Evolutionary conservation across 116 monocot genomes (phyloP).

Genomic region (Cymodocea nodosa): DNA sequence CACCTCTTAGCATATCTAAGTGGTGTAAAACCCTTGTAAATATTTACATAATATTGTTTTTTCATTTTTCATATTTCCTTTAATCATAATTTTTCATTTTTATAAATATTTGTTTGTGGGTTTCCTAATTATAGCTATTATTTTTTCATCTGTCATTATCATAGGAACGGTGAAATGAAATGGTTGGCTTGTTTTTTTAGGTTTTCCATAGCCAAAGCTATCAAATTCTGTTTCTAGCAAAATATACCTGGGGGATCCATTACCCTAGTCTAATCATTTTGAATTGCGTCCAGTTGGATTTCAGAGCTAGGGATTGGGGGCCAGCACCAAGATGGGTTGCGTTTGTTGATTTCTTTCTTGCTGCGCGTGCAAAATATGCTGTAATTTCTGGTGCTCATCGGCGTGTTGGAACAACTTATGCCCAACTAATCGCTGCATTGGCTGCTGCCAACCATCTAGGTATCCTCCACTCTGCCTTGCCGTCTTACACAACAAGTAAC

Average conservation of each 20-base stretch:
- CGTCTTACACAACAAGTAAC: neutral
- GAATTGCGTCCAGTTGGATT: constrained; percentile 20
- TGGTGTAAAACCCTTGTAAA: no score
- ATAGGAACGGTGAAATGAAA: no score
- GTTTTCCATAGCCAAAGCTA: no score
- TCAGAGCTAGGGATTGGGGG: constrained; percentile 89
- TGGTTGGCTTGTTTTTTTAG: no score
- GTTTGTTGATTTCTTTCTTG: constrained; percentile 95
- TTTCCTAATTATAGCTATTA: no score
- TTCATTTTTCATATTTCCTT: no score
- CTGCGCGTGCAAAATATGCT: constrained; percentile 75
- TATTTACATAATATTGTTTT: no score
- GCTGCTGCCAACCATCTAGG: constrained; percentile 65
- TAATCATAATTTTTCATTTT: no score
- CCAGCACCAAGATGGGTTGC: constrained; percentile 98
- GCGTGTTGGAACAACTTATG: constrained; percentile 91
- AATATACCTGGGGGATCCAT: neutral
- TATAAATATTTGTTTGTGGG: no score
- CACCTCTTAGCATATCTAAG: no score
- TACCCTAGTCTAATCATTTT: neutral
- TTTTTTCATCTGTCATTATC: no score
- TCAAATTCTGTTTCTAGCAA: no score
- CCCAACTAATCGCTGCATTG: constrained; percentile 73
- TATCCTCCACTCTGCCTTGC: constrained; percentile 13
- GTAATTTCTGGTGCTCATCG: constrained; percentile 91